Percentiles rank a stretch among this genome's conserved stretches.
Conservation (phyloP, 805 yeast species). For the Ogataea populi-albae region DNA sequence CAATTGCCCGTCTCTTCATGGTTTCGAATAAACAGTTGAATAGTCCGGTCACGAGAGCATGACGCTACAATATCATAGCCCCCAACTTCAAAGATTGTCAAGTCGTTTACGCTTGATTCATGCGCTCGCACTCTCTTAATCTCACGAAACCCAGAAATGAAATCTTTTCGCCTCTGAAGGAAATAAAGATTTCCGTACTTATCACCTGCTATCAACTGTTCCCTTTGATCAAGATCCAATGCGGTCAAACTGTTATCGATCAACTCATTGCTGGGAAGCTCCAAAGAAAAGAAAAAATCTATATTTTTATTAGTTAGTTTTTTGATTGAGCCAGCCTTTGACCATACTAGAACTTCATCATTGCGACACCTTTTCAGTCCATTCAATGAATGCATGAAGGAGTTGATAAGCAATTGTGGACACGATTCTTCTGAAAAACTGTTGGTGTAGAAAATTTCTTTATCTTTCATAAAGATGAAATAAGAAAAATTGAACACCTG, state of each 20-base stretch:
- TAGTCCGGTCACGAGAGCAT: constrained; percentile 60
- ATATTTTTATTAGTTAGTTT: constrained; percentile 16
- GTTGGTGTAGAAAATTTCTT: constrained; percentile 34
- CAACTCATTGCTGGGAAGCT: constrained; percentile 31
- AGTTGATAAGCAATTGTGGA: constrained; percentile 29
- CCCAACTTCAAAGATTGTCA: constrained; percentile 34
- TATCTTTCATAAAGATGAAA: constrained; percentile 36
- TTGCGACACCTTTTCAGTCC: constrained; percentile 38
- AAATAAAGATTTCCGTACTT: constrained; percentile 43
- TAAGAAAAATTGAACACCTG: constrained; percentile 22
- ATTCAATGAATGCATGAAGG: constrained; percentile 37
- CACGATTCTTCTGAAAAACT: constrained; percentile 14
- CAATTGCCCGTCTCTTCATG: constrained; percentile 30
- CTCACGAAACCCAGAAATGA: constrained; percentile 24
- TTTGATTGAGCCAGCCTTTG: constrained; percentile 41
- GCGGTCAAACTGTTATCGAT: constrained; percentile 41
- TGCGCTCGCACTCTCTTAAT: constrained; percentile 41
- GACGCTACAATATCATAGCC: constrained; percentile 37
- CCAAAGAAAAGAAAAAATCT: constrained; percentile 10
- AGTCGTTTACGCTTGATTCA: constrained; percentile 48
- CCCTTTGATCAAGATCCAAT: constrained; percentile 32
- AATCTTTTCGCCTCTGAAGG: constrained; percentile 19
- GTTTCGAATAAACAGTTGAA: constrained; percentile 46
- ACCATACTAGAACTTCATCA: constrained; percentile 38
- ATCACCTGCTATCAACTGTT: constrained; percentile 44